Evolutionary conservation across 805 yeast species (phyloP).

Genomic region (Candida silvatica): DNA sequence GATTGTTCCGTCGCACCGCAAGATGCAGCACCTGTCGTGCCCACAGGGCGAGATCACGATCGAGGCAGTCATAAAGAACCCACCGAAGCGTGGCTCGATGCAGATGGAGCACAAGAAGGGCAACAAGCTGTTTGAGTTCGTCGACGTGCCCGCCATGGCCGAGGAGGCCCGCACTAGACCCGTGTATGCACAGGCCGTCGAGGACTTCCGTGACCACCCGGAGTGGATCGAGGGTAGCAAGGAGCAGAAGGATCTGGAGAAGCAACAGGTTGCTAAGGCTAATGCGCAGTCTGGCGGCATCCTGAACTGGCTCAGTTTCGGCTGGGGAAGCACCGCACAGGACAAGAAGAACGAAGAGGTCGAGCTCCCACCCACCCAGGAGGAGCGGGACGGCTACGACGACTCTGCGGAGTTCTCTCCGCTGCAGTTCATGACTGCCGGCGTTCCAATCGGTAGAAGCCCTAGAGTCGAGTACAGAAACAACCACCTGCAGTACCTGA

Average conservation of each 20-base stretch:
- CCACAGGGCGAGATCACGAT: conserved; percentile 69
- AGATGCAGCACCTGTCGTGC: conserved; percentile 57
- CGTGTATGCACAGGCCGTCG: conserved; percentile 66
- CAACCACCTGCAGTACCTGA: conserved; percentile 84
- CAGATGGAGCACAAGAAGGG: conserved; percentile 66
- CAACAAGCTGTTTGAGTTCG: conserved; percentile 63
- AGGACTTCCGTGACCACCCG: conserved; percentile 58
- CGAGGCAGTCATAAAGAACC: conserved; percentile 64
- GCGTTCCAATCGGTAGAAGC: conserved; percentile 81
- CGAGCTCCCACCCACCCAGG: not conserved
- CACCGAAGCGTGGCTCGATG: conserved; percentile 50
- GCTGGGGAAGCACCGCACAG: conserved; percentile 17
- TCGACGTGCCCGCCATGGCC: conserved; percentile 81
- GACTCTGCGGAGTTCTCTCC: conserved; percentile 35
- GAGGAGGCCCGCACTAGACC: conserved; percentile 57
- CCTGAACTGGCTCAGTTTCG: not conserved
- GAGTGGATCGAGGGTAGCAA: conserved; percentile 24
- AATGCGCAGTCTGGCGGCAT: not conserved
- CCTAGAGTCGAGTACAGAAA: conserved; percentile 81
- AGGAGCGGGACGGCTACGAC: conserved; percentile 9
- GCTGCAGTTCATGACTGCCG: conserved; percentile 61
- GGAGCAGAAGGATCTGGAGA: conserved; percentile 7
- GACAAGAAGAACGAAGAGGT: not conserved
- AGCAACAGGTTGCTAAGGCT: not conserved
- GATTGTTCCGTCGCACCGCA: conserved; percentile 44